Percentiles rank a stretch among this genome's conserved stretches.
Evolutionary conservation across 2,329 filamentous ascomycete genomes (phyloP).

Genomic region (Colletotrichum lindemuthianum): DNA sequence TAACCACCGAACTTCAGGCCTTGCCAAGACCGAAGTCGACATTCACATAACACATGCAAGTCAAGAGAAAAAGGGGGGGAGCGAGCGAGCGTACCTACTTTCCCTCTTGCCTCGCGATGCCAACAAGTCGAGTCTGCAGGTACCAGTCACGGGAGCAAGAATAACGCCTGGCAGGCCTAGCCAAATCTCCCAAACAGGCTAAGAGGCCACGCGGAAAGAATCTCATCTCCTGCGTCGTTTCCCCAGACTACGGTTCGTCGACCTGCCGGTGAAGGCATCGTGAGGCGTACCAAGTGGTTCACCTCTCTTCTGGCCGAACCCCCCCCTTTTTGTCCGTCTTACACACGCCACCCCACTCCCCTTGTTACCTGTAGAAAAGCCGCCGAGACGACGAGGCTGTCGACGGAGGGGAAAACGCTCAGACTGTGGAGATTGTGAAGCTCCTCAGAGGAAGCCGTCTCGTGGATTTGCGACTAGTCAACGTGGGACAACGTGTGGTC

Average conservation of each 20-base stretch:
- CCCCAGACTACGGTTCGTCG: background rate
- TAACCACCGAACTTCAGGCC: constrained; percentile 27
- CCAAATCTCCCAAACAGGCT: too few relatives aligned
- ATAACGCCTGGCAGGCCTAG: too few relatives aligned
- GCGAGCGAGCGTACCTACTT: background rate
- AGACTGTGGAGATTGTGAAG: constrained; percentile 34
- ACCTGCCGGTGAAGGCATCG: constrained; percentile 12
- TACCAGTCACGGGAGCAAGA: too few relatives aligned
- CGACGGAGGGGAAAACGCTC: constrained; percentile 12
- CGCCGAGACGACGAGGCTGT: background rate
- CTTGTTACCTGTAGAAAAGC: background rate
- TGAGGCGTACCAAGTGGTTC: constrained; percentile 28
- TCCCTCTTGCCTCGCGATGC: too few relatives aligned
- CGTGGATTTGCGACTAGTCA: background rate
- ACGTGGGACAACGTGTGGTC: constrained; percentile 16
- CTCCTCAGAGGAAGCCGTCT: constrained; percentile 1
- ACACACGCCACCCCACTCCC: background rate
- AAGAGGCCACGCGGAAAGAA: background rate
- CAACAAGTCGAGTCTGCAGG: too few relatives aligned
- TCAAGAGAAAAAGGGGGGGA: background rate
- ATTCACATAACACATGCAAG: background rate
- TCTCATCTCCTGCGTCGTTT: background rate
- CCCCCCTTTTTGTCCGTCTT: background rate
- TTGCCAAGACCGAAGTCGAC: constrained; percentile 24
- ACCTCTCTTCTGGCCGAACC: background rate